Percentiles rank a stretch among this genome's conserved stretches.
Evolutionary conservation across 169 alveolate genomes (phyloP).

Genomic region (Toxoplasma gondii): DNA sequence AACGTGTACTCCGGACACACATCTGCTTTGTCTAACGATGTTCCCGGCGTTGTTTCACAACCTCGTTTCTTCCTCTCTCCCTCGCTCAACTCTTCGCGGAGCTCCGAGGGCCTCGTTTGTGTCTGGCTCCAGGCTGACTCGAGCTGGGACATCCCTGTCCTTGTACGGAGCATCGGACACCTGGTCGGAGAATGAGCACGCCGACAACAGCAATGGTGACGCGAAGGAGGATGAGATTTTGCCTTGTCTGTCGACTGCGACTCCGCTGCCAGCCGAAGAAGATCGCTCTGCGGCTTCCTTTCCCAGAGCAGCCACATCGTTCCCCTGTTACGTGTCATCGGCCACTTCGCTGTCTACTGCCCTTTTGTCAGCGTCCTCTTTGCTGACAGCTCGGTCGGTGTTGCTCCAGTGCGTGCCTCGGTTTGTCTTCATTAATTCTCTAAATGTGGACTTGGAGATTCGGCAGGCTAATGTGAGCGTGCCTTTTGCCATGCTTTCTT

Average conservation of each 20-base stretch:
- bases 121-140: no score
- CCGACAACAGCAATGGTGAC: no score
- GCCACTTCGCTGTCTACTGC: background rate
- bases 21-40: background rate
- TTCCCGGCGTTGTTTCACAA: background rate
- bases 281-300: no score
- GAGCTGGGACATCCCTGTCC: no score
- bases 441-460: background rate
- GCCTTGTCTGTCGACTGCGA: no score
- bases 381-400: slow-evolving; percentile 4
- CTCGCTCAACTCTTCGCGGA: no score
- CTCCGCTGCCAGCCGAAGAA: no score
- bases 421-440: slow-evolving; percentile 4
- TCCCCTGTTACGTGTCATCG: background rate
- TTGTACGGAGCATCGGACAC: no score
- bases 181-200: no score
- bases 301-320: background rate
- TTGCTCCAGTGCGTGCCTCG: slow-evolving; percentile 14
- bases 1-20: background rate
- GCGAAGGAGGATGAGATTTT: no score
- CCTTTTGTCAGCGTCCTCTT: background rate
- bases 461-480: slow-evolving; percentile 20
- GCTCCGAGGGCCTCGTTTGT: no score
- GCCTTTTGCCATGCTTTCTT: background rate
- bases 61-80: no score